phyloP scores from a whole-genome alignment of 306 rosid genomes.

The Hippophae rhamnoides region DNA sequence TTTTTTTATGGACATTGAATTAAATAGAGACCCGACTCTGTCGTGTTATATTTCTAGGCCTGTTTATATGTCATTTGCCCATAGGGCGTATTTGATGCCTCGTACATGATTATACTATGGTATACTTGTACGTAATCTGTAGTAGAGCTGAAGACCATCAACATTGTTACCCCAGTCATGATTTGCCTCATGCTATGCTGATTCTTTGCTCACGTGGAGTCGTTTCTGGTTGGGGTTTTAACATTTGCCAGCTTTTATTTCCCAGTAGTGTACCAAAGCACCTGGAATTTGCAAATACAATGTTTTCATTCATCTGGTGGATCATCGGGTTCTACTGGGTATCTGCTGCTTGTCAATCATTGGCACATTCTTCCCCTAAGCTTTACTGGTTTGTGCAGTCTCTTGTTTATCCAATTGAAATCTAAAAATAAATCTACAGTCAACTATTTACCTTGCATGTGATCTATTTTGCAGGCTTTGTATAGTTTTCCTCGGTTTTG shows the following conservation, averaged over 20 bases:
- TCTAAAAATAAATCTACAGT: conserved; percentile 4
- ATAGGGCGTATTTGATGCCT: no score
- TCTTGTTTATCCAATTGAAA: conserved; percentile 3
- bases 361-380: conserved; percentile 61
- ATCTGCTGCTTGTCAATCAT: conserved; percentile 69
- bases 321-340: conserved; percentile 96
- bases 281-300: conserved; percentile 84
- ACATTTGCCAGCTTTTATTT: conserved; percentile 7
- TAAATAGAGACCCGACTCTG: no score
- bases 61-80: no score
- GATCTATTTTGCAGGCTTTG: conserved; percentile 67
- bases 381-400: conserved; percentile 67
- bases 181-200: neutral
- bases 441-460: conserved; percentile 19
- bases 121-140: no score
- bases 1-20: no score
- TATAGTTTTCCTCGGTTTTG: conserved; percentile 86
- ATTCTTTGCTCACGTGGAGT: no score
- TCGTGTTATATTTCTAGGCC: no score
- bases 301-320: conserved; percentile 99
- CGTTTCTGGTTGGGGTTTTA: neutral
- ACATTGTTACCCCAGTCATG: no score
- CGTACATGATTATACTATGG: no score
- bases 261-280: conserved; percentile 63
- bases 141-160: no score